These are phyloP conservation scores for Rhizopus sp. DNA, from an alignment of 371 early-diverging fungal genomes.

Conservation along the genomic window DNA sequence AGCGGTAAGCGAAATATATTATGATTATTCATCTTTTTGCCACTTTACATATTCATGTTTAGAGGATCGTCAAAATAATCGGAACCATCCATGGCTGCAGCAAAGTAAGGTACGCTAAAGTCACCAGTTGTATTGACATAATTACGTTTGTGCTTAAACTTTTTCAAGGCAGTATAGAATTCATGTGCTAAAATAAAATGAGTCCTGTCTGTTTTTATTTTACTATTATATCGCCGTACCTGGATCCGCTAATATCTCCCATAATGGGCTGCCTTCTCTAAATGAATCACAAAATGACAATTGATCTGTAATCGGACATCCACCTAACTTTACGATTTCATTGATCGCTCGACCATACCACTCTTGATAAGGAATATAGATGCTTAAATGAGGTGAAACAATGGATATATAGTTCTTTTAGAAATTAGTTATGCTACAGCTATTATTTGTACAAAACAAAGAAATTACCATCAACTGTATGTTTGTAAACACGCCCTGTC, in stretches of 20 bases:
- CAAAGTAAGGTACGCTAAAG: conserved; percentile 3
- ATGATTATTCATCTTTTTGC: neutral
- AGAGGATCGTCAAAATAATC: conserved; percentile 6
- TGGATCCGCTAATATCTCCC: conserved; percentile 5
- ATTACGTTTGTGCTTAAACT: conserved; percentile 7
- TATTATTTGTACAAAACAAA: neutral
- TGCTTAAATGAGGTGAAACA: conserved; percentile 10
- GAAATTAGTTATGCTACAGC: neutral
- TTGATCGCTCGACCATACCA: neutral
- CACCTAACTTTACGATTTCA: neutral
- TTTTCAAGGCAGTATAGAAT: conserved; percentile 1
- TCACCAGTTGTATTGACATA: conserved; percentile 9
- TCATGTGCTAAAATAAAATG: neutral
- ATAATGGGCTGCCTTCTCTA: neutral
- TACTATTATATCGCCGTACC: neutral
- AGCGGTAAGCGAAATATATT: neutral
- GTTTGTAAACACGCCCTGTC: neutral
- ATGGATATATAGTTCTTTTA: conserved; percentile 6
- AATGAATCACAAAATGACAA: conserved; percentile 1
- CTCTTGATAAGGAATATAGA: conserved; percentile 1
- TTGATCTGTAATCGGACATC: conserved; percentile 1
- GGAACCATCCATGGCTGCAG: conserved; percentile 3
- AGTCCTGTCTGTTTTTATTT: neutral
- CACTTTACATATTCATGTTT: conserved; percentile 8
- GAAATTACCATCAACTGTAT: conserved; percentile 9